phyloP scores from a whole-genome alignment of 1,284 basidiomycete genomes.

The Leccinum cinnamomeum region DNA sequence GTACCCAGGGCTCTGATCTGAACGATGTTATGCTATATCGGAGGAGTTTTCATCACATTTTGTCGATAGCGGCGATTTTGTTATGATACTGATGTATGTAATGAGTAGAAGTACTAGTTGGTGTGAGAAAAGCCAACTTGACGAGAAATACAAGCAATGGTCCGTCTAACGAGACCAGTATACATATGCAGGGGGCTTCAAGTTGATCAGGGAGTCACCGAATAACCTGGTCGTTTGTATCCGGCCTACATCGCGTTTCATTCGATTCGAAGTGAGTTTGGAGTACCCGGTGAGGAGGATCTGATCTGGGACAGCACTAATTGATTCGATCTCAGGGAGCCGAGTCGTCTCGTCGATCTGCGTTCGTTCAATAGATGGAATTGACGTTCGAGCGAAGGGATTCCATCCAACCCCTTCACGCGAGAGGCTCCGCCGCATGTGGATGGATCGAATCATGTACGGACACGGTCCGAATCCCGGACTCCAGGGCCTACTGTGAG shows the following conservation, averaged over 20 bases:
- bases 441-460: background rate
- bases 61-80: background rate
- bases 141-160: background rate
- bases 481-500: too few relatives aligned
- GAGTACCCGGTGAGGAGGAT: background rate
- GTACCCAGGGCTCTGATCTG: background rate
- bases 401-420: background rate
- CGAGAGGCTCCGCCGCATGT: background rate
- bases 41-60: background rate
- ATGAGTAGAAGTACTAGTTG: background rate
- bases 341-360: background rate
- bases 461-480: background rate
- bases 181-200: background rate
- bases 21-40: background rate
- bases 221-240: background rate
- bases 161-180: background rate
- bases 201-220: too few relatives aligned
- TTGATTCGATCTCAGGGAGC: background rate
- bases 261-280: background rate
- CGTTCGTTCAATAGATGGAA: background rate
- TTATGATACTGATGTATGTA: background rate
- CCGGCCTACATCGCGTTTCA: too few relatives aligned
- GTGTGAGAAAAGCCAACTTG: background rate
- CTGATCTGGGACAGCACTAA: background rate
- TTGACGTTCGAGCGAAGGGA: background rate